Conservation (phyloP, 805 yeast genomes). For the Saccharomycopsis sp. region DNA sequence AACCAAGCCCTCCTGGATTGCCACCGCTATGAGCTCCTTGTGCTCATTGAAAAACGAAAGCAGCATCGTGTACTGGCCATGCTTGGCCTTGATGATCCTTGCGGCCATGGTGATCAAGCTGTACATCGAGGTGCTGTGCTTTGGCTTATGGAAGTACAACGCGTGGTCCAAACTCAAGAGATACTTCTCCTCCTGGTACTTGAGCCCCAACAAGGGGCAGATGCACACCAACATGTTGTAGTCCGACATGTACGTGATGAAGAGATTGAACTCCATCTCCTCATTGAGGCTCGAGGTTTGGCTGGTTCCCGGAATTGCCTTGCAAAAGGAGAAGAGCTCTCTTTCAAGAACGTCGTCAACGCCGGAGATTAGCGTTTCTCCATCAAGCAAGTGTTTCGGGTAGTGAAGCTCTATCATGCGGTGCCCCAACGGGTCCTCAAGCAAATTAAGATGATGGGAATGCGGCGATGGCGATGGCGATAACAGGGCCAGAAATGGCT, state of each 20-base stretch:
- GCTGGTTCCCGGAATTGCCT: background rate
- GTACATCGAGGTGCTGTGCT: constrained; percentile 1
- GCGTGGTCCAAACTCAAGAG: constrained; percentile 12
- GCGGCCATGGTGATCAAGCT: constrained; percentile 1
- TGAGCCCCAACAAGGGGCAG: constrained; percentile 1
- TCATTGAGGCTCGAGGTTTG: background rate
- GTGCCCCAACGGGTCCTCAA: too few species aligned
- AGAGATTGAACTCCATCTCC: background rate
- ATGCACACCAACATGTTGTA: background rate
- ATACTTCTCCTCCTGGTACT: constrained; percentile 1
- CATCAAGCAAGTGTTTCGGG: too few species aligned
- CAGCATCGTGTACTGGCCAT: constrained; percentile 12
- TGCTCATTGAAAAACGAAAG: constrained; percentile 7
- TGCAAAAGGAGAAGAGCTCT: background rate
- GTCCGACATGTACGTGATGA: constrained; percentile 12
- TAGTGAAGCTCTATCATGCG: too few species aligned
- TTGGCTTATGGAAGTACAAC: constrained; percentile 12
- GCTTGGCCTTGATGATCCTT: constrained; percentile 6
- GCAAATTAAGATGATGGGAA: too few species aligned
- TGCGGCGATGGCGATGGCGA: too few species aligned
- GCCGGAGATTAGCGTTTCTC: too few species aligned
- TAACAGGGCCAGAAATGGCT: too few species aligned
- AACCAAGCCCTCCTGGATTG: constrained; percentile 11
- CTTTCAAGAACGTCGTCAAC: background rate
- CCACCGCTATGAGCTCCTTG: constrained; percentile 11